Percentiles rank a stretch among this genome's conserved stretches.
Conservation (phyloP, 1,284 basidiomycete species). For the Microbotryum violaceum region DNA sequence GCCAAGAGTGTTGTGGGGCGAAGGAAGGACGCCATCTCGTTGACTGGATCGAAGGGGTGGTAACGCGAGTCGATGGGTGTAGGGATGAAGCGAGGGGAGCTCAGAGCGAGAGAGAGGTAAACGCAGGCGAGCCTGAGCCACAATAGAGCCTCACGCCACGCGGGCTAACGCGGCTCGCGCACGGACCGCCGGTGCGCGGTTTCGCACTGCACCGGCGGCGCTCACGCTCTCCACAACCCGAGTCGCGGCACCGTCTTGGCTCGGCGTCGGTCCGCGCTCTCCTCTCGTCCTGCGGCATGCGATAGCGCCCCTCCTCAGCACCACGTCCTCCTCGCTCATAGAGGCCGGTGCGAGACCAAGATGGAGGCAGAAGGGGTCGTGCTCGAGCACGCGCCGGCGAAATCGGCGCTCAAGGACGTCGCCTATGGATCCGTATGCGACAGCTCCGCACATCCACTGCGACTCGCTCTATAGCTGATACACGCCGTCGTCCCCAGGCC, state of each 20-base stretch:
- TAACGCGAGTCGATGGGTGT: background rate
- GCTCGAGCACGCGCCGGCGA: background rate
- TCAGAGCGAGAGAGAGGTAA: too few species aligned
- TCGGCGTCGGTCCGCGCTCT: too few species aligned
- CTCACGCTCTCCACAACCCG: too few species aligned
- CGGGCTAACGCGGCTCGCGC: too few species aligned
- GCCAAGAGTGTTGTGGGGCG: background rate
- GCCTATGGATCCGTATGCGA: constrained; percentile 46
- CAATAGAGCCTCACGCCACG: too few species aligned
- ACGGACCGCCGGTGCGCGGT: too few species aligned
- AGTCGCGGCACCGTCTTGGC: background rate
- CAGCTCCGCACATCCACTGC: background rate
- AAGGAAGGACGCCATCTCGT: background rate
- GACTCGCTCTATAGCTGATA: background rate
- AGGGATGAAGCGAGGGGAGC: background rate
- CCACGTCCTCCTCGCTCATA: background rate
- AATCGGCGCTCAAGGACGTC: constrained; percentile 41
- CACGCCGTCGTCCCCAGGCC: constrained; percentile 41
- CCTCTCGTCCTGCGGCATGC: background rate
- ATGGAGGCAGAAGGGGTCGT: background rate
- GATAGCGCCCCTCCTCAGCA: background rate
- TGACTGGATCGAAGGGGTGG: background rate
- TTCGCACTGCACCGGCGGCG: too few species aligned
- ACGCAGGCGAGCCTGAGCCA: too few species aligned
- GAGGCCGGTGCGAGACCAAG: background rate